Percentiles rank a stretch among this genome's conserved stretches.
Conservation (phyloP, 2,329 filamentous ascomycete species). For the Colletotrichum camelliae region DNA sequence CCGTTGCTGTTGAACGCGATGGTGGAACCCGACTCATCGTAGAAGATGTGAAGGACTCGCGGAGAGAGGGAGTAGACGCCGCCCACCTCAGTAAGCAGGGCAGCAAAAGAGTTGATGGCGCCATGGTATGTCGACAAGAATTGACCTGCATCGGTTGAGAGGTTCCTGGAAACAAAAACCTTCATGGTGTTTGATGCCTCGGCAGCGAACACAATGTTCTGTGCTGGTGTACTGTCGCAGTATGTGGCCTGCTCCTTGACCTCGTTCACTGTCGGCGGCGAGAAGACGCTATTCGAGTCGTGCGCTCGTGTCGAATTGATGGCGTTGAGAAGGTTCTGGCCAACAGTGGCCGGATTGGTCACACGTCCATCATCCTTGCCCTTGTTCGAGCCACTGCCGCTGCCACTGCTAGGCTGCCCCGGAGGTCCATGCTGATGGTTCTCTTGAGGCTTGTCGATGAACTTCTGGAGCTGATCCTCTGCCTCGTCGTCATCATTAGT, state of each 20-base stretch:
- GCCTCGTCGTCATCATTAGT: constrained; percentile 46
- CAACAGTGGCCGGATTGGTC: constrained; percentile 65
- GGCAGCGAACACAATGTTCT: constrained; percentile 75
- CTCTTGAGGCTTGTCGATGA: constrained; percentile 40
- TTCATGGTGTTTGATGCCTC: constrained; percentile 75
- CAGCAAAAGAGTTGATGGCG: constrained; percentile 72
- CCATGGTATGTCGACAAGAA: constrained; percentile 68
- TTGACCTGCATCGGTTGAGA: constrained; percentile 50
- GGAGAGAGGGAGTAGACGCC: constrained; percentile 74
- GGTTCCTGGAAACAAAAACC: constrained; percentile 69
- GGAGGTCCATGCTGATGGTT: constrained; percentile 4
- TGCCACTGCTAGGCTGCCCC: not conserved
- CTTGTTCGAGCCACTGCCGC: constrained; percentile 13
- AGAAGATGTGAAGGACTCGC: constrained; percentile 82
- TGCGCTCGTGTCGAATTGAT: constrained; percentile 80
- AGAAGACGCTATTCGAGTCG: constrained; percentile 76
- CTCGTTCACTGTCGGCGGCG: constrained; percentile 70
- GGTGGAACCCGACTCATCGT: constrained; percentile 77
- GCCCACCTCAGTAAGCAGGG: constrained; percentile 71
- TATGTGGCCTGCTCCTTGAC: constrained; percentile 86
- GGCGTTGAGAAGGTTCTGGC: constrained; percentile 77
- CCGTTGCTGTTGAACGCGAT: constrained; percentile 93
- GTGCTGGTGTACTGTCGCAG: constrained; percentile 78
- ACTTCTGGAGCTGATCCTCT: constrained; percentile 49
- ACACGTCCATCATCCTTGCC: constrained; percentile 55